Evolutionary conservation across 2,329 filamentous ascomycete genomes (phyloP).

Genomic region (Fusarium acutatum): DNA sequence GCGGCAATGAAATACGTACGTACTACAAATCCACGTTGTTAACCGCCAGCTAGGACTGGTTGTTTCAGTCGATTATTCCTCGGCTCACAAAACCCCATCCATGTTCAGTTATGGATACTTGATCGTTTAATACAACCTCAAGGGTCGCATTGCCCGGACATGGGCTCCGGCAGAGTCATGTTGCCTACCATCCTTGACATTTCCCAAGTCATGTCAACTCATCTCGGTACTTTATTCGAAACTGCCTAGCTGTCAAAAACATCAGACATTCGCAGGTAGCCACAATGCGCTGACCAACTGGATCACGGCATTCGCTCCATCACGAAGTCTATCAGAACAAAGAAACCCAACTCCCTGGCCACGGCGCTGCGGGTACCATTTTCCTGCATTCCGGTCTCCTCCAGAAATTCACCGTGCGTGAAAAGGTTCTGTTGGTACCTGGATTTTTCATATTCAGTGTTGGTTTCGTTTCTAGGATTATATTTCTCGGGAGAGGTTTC

Average conservation of each 20-base stretch:
- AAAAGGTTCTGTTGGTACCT: slow-evolving; percentile 18
- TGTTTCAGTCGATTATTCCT: slow-evolving; percentile 25
- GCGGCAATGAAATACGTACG: not conserved
- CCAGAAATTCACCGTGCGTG: not conserved
- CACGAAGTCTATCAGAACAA: slow-evolving; percentile 13
- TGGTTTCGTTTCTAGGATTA: slow-evolving; percentile 1
- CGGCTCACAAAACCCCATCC: not conserved
- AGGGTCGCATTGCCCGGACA: slow-evolving; percentile 14
- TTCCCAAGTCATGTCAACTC: slow-evolving; percentile 9
- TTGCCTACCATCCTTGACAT: not conserved
- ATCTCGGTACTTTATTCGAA: not conserved
- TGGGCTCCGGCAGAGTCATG: slow-evolving; percentile 20
- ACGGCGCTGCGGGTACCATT: slow-evolving; percentile 19
- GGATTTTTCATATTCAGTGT: not conserved
- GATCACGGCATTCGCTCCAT: not conserved
- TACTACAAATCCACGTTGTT: not conserved
- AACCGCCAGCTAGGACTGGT: not conserved
- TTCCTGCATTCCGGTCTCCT: not conserved
- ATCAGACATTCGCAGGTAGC: not conserved
- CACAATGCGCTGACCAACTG: slow-evolving; percentile 12
- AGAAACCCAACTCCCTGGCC: slow-evolving; percentile 30
- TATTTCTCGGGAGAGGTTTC: not conserved
- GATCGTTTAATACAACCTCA: slow-evolving; percentile 6
- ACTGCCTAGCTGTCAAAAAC: not conserved
- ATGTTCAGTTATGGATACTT: not conserved